Evolutionary conservation across 768 basidiomycete genomes (phyloP).

Genomic region (Serendipita indica): DNA sequence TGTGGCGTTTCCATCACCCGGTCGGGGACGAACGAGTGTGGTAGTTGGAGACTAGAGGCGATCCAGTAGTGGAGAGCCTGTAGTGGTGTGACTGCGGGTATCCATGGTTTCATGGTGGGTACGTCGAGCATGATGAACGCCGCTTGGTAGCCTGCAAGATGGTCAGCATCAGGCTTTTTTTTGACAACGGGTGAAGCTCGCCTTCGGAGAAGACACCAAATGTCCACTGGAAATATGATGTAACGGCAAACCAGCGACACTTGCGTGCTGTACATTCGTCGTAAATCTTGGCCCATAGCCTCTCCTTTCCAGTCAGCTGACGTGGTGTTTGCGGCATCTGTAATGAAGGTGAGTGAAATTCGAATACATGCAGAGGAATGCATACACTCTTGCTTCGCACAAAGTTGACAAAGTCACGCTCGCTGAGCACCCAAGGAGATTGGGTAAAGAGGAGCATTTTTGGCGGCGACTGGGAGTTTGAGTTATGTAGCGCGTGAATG

Average conservation of each 20-base stretch:
- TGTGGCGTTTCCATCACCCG: background rate
- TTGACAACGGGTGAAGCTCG: background rate
- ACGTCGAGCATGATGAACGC: background rate
- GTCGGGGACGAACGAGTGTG: background rate
- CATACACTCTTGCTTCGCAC: background rate
- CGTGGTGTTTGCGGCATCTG: background rate
- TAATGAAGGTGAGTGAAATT: background rate
- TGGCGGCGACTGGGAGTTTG: background rate
- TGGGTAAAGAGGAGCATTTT: background rate
- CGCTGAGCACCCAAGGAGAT: background rate
- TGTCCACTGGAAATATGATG: slow-evolving; percentile 6
- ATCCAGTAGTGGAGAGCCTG: background rate
- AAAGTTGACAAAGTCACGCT: background rate
- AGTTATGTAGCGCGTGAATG: background rate
- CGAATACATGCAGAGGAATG: background rate
- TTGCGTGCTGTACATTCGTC: background rate
- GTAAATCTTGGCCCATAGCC: slow-evolving; percentile 9
- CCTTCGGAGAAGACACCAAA: slow-evolving; percentile 11
- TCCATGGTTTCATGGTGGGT: background rate
- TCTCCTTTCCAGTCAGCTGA: background rate
- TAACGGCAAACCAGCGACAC: slow-evolving; percentile 10
- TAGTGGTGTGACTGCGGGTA: background rate
- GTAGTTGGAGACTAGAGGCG: background rate
- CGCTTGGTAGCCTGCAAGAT: background rate
- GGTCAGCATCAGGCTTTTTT: background rate